A percentile compares a stretch with the other conserved stretches of the same genome.
Evolutionary conservation across 306 rosid genomes (phyloP).

Genomic region (Acacia crassicarpa): DNA sequence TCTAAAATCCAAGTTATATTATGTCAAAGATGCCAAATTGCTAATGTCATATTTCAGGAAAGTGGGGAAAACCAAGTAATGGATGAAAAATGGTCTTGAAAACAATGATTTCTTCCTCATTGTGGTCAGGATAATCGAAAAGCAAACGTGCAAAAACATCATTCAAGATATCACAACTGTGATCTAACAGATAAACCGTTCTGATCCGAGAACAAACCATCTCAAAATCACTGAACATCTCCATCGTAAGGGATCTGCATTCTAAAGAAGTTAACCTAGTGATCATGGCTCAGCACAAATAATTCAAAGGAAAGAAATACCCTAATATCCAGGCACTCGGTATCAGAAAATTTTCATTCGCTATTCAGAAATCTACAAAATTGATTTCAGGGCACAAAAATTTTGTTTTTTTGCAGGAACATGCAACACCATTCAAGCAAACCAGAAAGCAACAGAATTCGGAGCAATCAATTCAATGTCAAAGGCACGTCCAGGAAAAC

Average conservation of each 20-base stretch:
- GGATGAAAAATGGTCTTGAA: background rate
- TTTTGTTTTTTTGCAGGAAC: background rate
- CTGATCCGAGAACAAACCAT: background rate
- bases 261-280: background rate
- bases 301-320: background rate
- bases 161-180: background rate
- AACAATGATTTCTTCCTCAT: background rate
- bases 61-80: background rate
- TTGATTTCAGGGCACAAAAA: background rate
- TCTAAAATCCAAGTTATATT: background rate
- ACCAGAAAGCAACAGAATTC: background rate
- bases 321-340: background rate
- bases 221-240: background rate
- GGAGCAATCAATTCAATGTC: background rate
- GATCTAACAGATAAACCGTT: background rate
- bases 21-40: background rate
- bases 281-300: background rate
- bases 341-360: background rate
- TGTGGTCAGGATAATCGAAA: background rate
- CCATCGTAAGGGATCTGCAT: background rate
- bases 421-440: background rate
- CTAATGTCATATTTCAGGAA: background rate
- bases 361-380: background rate
- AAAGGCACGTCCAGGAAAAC: background rate
- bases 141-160: background rate